These are phyloP conservation scores for Zygosaccharomyces lentus DNA, from an alignment of 805 yeast genomes.

Conservation along the genomic window DNA sequence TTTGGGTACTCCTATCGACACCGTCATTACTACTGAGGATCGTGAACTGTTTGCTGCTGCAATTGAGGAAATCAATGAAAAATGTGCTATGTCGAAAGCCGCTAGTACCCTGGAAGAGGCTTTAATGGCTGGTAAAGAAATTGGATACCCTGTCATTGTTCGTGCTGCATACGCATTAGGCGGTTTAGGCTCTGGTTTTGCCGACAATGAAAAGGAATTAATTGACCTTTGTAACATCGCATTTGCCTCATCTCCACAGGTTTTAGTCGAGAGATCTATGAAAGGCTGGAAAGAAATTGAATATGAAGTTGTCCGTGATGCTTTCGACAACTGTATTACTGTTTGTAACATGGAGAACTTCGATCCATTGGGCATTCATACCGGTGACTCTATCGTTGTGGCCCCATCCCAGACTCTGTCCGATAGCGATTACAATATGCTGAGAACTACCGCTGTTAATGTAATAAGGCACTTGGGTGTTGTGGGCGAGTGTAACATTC, in stretches of 20 bases:
- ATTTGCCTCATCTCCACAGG: conserved; percentile 94
- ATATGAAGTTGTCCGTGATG: conserved; percentile 98
- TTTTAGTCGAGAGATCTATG: conserved; percentile 91
- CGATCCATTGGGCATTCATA: conserved; percentile 97
- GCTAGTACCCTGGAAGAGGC: conserved; percentile 81
- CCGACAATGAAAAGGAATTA: conserved; percentile 79
- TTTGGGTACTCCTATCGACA: conserved; percentile 93
- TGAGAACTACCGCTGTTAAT: conserved; percentile 95
- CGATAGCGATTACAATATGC: conserved; percentile 96
- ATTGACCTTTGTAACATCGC: conserved; percentile 83
- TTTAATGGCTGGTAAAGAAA: conserved; percentile 71
- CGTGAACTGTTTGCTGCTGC: conserved; percentile 93
- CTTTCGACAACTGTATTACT: conserved; percentile 94
- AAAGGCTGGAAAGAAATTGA: conserved; percentile 99
- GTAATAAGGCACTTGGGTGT: conserved; percentile 97
- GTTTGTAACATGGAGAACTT: conserved; percentile 99
- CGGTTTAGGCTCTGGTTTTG: conserved; percentile 97
- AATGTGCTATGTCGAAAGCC: conserved; percentile 90
- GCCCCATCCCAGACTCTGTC: conserved; percentile 98
- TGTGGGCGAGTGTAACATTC: conserved; percentile 98
- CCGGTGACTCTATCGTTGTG: conserved; percentile 98
- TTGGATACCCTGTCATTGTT: conserved; percentile 92
- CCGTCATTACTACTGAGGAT: conserved; percentile 96
- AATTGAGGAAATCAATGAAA: conserved; percentile 91
- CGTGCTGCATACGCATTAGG: conserved; percentile 98